Conservation (phyloP, 805 yeast genomes). For the Torulaspora delbrueckii region DNA sequence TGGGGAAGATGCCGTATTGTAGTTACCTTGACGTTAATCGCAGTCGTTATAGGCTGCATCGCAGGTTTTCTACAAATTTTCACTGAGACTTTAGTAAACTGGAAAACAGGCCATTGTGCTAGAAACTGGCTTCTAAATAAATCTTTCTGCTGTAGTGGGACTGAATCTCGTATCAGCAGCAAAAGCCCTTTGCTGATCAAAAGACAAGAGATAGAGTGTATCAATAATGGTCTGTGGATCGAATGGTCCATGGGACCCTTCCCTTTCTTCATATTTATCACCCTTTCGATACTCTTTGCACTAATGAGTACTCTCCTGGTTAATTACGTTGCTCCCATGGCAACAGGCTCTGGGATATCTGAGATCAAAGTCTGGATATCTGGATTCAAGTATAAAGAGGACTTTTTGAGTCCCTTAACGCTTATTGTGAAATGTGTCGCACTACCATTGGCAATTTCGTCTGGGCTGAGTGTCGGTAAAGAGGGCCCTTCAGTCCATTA, state of each 20-base stretch:
- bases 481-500: conserved; percentile 99
- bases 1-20: conserved; percentile 43
- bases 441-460: conserved; percentile 84
- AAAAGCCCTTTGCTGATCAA: conserved; percentile 15
- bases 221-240: conserved; percentile 51
- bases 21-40: conserved; percentile 71
- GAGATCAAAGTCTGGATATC: conserved; percentile 93
- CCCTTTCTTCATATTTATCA: conserved; percentile 54
- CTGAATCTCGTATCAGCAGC: conserved; percentile 26
- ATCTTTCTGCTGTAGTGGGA: conserved; percentile 77
- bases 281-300: conserved; percentile 58
- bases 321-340: conserved; percentile 69
- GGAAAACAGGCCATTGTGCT: conserved; percentile 75
- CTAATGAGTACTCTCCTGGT: conserved; percentile 64
- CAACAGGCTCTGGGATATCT: conserved; percentile 96
- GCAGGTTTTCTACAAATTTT: conserved; percentile 79
- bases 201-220: conserved; percentile 44
- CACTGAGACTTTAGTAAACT: conserved; percentile 79
- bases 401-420: conserved; percentile 71
- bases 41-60: conserved; percentile 69
- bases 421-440: conserved; percentile 71
- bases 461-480: conserved; percentile 91
- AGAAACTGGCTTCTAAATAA: conserved; percentile 63
- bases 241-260: conserved; percentile 49
- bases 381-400: conserved; percentile 70